Base-by-base conservation (phyloP, 139 green algal species). In the Chlorokybus atmophyticus region DNA sequence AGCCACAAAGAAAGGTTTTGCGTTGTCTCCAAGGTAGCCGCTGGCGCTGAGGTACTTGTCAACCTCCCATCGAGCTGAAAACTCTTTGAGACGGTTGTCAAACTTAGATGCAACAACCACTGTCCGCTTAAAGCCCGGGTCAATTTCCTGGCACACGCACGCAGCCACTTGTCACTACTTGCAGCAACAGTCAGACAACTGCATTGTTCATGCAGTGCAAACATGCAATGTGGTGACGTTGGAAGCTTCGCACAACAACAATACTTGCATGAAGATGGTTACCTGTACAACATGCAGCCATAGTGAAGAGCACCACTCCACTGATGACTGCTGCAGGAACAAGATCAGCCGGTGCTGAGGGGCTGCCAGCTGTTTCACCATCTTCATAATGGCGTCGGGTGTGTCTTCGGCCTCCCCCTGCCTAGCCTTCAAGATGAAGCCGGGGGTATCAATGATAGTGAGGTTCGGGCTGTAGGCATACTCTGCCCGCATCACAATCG, bases 41-140 rank as follows among this genome's bases (percentile, higher is more conserved):
- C 74, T 80, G 10, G 87, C 84, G 21, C 68, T 74, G 25, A 95
- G 71, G 55, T 93, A 95, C 35, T 86, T 86, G 68, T 94, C 85
- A 29, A 94, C 77, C 76, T 95, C 87, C 85, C 85, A 94, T 7
- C 85, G 75, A 69, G 94, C 81, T 3, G 49, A 62, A 70, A 95
- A 93, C 71, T 95, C 87, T 62, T 70, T 71, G 48, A 70, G 64
- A 3, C 87, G 80, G 72, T 95, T 95, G 75, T 95, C 87, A 65
- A 95, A 95, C 70, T 95, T 95, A 77, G 70, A 85, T 54, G 80
- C 78, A 10, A 95, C 87, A 53, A 95, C 79, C 32, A 94, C 60
- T 17, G 82, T 89, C 24, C 85, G 72, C 57, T 82, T 67, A 53
- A 90, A 87, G 47, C 77, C 60, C 8, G 87, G 87, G 57, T 95